These are phyloP conservation scores for Aspergillus homomorphus DNA, from an alignment of 495 filamentous ascomycete species.

Conservation along the genomic window DNA sequence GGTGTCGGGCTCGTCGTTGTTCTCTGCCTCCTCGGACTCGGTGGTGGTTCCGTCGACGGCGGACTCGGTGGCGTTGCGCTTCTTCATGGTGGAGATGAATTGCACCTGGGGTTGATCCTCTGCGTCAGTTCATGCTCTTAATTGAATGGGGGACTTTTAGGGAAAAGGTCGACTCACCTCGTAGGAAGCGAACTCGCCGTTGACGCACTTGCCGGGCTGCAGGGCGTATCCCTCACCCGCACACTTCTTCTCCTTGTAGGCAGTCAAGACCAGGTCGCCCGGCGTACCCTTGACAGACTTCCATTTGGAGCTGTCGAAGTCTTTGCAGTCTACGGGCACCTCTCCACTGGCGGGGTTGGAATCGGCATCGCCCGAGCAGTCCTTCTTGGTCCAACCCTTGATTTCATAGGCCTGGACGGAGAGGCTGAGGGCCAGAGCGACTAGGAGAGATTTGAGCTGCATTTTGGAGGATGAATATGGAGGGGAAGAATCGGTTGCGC, in stretches of 20 bases:
- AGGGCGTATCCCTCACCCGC: not conserved
- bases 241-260: not conserved
- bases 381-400: constrained; percentile 1
- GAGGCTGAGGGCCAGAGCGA: not conserved
- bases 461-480: not conserved
- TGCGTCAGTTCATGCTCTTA: not conserved
- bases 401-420: not conserved
- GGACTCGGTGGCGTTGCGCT: not conserved
- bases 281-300: constrained; percentile 2
- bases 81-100: not conserved
- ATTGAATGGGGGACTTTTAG: too few relatives aligned
- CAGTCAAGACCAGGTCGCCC: not conserved
- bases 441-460: constrained; percentile 3
- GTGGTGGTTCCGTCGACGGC: not conserved
- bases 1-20: too few relatives aligned
- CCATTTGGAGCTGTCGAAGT: not conserved
- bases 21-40: not conserved
- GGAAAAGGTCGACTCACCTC: not conserved
- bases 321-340: not conserved
- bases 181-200: not conserved
- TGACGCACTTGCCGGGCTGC: constrained; percentile 2
- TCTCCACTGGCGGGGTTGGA: not conserved
- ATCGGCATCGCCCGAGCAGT: not conserved
- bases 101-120: not conserved
- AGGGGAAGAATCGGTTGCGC: not conserved